A percentile compares a stretch with the other conserved stretches of the same genome.
Conservation (phyloP, 2,329 filamentous ascomycete genomes). For the Graphilbum sp. region DNA sequence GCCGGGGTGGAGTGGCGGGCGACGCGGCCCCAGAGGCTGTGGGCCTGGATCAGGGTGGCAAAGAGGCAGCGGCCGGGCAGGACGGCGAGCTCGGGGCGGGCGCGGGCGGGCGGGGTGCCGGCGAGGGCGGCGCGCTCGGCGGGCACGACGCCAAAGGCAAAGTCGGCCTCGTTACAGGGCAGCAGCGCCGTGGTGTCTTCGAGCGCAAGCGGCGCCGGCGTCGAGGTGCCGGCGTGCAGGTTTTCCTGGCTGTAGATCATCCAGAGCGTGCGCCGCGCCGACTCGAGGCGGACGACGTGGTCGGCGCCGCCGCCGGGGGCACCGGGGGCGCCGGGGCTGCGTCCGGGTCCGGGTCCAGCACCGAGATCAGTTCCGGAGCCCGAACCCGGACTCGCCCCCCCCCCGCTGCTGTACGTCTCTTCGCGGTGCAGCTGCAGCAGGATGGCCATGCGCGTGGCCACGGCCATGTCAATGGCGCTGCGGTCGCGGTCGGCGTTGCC, state of each 20-base stretch:
- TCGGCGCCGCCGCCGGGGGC: constrained; percentile 16
- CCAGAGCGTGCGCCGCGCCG: constrained; percentile 39
- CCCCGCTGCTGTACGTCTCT: constrained; percentile 35
- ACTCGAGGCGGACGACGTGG: constrained; percentile 32
- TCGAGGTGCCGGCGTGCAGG: constrained; percentile 33
- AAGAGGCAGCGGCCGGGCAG: constrained; percentile 36
- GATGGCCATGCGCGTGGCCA: constrained; percentile 37
- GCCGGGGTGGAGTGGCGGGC: constrained; percentile 23
- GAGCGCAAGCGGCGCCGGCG: constrained; percentile 31
- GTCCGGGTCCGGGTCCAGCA: constrained; percentile 11
- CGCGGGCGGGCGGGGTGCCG: constrained; percentile 32
- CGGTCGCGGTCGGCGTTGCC: constrained; percentile 34
- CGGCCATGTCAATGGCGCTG: constrained; percentile 31
- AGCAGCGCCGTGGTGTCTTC: constrained; percentile 37
- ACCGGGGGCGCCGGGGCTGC: constrained; percentile 10
- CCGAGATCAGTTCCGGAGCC: too few relatives aligned
- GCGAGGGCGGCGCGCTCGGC: constrained; percentile 33
- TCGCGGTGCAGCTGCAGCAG: constrained; percentile 37
- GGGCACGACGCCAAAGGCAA: constrained; percentile 30
- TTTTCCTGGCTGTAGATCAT: constrained; percentile 43
- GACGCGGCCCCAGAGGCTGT: constrained; percentile 36
- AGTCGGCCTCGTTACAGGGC: constrained; percentile 35
- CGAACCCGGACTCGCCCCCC: too few relatives aligned
- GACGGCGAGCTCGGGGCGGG: constrained; percentile 25
- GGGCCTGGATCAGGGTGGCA: constrained; percentile 36